A percentile compares a stretch with the other conserved stretches of the same genome.
These are phyloP conservation scores for Triticum monococcum DNA, from an alignment of 176 grass and related monocot species.

Conservation along the genomic window DNA sequence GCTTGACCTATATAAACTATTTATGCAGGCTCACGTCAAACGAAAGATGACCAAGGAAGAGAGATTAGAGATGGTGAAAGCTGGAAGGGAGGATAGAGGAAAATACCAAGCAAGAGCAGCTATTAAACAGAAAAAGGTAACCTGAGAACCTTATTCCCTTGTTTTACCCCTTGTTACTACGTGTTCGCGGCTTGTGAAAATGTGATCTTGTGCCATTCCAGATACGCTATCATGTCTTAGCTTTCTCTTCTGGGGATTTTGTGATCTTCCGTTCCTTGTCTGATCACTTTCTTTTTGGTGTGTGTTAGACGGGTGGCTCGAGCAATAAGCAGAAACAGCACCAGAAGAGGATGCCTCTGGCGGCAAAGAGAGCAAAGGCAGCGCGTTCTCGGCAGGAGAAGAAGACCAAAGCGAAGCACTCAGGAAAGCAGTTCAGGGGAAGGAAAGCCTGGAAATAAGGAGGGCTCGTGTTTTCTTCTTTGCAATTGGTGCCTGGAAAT, in stretches of 20 bases:
- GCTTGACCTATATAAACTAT: background rate
- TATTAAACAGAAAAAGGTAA: constrained; percentile 80
- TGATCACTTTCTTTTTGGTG: background rate
- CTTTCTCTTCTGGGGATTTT: background rate
- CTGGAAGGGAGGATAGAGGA: constrained; percentile 79
- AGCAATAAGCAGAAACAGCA: constrained; percentile 89
- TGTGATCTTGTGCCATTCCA: background rate
- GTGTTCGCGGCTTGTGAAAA: background rate
- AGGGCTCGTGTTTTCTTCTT: background rate
- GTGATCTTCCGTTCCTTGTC: background rate
- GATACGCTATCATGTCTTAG: background rate
- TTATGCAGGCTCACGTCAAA: constrained; percentile 53
- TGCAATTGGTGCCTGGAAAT: constrained; percentile 14
- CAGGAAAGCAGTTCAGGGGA: constrained; percentile 72
- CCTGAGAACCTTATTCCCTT: background rate
- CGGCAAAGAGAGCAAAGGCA: constrained; percentile 62
- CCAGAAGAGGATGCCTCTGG: constrained; percentile 77
- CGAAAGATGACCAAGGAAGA: constrained; percentile 71
- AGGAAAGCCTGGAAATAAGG: constrained; percentile 94
- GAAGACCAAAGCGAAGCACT: constrained; percentile 39
- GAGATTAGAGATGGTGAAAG: constrained; percentile 59
- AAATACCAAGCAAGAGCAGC: constrained; percentile 49
- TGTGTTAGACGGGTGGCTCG: constrained; percentile 59
- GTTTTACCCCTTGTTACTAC: background rate
- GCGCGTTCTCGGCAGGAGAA: constrained; percentile 71